These are phyloP conservation scores for Fusarium sp. DNA, from an alignment of 2,329 filamentous ascomycete species.

Conservation along the genomic window DNA sequence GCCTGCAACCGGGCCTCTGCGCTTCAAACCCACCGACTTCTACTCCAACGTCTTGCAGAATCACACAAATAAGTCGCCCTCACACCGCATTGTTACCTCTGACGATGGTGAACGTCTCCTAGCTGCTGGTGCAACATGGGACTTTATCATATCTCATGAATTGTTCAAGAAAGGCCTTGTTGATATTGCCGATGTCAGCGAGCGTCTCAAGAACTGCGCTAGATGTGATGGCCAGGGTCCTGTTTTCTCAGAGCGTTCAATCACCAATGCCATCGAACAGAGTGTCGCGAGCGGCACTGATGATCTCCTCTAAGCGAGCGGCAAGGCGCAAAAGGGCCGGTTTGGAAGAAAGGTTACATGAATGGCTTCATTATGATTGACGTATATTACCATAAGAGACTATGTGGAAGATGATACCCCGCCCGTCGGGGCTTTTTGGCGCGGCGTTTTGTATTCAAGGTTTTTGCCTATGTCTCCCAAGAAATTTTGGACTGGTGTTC, in stretches of 20 bases:
- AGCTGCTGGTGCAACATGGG: conserved; percentile 85
- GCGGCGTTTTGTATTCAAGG: conserved; percentile 40
- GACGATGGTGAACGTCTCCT: conserved; percentile 75
- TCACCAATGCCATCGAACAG: conserved; percentile 78
- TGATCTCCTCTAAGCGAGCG: conserved; percentile 64
- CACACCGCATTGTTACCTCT: conserved; percentile 74
- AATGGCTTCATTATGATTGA: conserved; percentile 38
- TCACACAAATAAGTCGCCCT: conserved; percentile 70
- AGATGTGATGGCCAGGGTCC: conserved; percentile 89
- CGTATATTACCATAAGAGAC: conserved; percentile 36
- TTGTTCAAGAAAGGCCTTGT: conserved; percentile 80
- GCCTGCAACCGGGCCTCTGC: conserved; percentile 73
- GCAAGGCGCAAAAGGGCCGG: conserved; percentile 5
- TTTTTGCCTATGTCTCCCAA: conserved; percentile 16
- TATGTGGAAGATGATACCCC: conserved; percentile 39
- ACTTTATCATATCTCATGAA: conserved; percentile 83
- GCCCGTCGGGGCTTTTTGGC: conserved; percentile 41
- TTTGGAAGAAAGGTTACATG: conserved; percentile 5
- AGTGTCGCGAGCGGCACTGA: conserved; percentile 82
- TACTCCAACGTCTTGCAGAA: conserved; percentile 70
- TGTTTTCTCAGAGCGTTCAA: conserved; percentile 82
- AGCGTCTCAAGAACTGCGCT: conserved; percentile 77
- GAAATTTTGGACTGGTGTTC: not conserved
- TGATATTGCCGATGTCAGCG: conserved; percentile 83
- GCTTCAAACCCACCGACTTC: conserved; percentile 77